A percentile compares a stretch with the other conserved stretches of the same genome.
Evolutionary conservation across 345 rosid species (phyloP).

Genomic region (Citrus reticulata): DNA sequence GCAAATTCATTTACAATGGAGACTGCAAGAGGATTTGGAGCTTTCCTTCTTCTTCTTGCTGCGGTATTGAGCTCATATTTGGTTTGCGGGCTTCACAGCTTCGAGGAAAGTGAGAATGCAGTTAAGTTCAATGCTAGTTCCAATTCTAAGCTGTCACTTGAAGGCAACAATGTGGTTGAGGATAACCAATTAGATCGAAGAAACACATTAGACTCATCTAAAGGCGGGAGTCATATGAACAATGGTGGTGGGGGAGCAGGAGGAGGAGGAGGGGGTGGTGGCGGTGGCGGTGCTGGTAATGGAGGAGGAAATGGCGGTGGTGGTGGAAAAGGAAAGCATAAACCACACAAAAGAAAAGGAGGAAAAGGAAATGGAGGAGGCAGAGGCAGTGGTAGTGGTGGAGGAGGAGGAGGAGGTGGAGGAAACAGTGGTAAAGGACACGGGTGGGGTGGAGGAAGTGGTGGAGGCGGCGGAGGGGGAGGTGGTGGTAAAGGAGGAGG

Average conservation of each 20-base stretch:
- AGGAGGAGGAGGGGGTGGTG: not conserved
- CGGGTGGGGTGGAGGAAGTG: not conserved
- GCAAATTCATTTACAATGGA: slow-evolving; percentile 11
- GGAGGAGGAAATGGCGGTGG: not conserved
- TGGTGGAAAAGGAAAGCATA: not conserved
- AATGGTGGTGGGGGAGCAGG: slow-evolving; percentile 17
- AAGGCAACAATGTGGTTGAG: slow-evolving; percentile 4
- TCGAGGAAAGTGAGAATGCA: slow-evolving; percentile 19
- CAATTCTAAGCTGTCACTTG: not conserved
- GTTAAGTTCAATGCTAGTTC: slow-evolving; percentile 14
- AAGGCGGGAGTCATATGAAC: slow-evolving; percentile 9
- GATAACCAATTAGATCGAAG: slow-evolving; percentile 8
- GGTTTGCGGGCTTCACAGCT: slow-evolving; percentile 32
- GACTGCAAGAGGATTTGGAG: slow-evolving; percentile 16
- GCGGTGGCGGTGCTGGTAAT: slow-evolving; percentile 5
- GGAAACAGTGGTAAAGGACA: slow-evolving; percentile 12
- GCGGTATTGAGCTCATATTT: slow-evolving; percentile 23
- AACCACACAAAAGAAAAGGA: not conserved
- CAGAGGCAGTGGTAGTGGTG: slow-evolving; percentile 14
- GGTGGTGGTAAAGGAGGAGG: not conserved
- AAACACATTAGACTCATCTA: slow-evolving; percentile 8
- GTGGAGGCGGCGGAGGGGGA: not conserved
- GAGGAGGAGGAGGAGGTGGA: slow-evolving; percentile 15
- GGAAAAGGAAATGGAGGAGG: slow-evolving; percentile 2
- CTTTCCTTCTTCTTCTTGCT: slow-evolving; percentile 11